phyloP scores from a whole-genome alignment of 345 rosid species.

The Hibiscus syriacus region DNA sequence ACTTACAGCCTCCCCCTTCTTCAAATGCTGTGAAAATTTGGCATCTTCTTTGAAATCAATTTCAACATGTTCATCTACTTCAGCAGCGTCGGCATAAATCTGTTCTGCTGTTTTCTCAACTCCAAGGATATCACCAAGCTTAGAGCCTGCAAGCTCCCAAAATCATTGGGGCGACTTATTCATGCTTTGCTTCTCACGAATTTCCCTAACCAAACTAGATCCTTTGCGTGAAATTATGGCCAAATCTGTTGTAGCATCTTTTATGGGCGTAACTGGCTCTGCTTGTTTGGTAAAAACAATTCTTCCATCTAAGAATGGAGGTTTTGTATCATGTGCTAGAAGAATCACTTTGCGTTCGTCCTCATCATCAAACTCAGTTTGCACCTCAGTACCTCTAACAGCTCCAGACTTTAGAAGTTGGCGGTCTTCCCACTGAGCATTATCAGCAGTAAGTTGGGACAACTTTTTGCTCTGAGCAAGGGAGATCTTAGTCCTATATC shows the following conservation, averaged over 20 bases:
- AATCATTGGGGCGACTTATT: conserved; percentile 86
- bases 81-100: conserved; percentile 95
- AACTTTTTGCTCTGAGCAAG: conserved; percentile 87
- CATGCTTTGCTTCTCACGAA: conserved; percentile 86
- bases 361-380: conserved; percentile 90
- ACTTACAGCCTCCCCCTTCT: conserved; percentile 87
- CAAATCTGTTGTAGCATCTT: conserved; percentile 98
- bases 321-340: conserved; percentile 92
- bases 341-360: conserved; percentile 85
- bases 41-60: conserved; percentile 87
- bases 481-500: conserved; percentile 82
- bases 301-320: conserved; percentile 98
- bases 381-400: conserved; percentile 92
- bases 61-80: conserved; percentile 85
- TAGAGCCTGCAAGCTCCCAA: conserved; percentile 99
- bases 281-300: conserved; percentile 95
- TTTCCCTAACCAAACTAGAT: conserved; percentile 79
- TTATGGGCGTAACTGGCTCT: conserved; percentile 94
- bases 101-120: conserved; percentile 86
- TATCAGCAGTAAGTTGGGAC: conserved; percentile 87
- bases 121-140: conserved; percentile 87
- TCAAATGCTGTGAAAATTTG: conserved; percentile 86
- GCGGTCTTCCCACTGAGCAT: conserved; percentile 97
- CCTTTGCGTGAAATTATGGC: conserved; percentile 97
- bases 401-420: conserved; percentile 97